Percentiles rank a stretch among this genome's conserved stretches.
Conservation (phyloP, 768 basidiomycete genomes). For the Xerocomus potaroensis region DNA sequence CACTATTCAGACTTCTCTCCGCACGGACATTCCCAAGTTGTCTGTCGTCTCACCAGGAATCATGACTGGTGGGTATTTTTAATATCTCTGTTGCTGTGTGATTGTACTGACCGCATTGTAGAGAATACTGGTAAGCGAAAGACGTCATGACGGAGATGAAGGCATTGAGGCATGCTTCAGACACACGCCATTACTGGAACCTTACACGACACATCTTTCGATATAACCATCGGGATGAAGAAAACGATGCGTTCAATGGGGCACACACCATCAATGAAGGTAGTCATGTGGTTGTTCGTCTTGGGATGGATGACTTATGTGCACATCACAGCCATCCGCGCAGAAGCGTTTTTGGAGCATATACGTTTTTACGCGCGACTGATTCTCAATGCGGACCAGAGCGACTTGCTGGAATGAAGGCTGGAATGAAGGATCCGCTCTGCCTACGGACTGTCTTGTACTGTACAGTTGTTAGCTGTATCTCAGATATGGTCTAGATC, state of each 20-base stretch:
- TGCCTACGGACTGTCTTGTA: too few relatives aligned
- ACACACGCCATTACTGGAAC: slow-evolving; percentile 44
- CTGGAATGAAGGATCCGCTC: too few relatives aligned
- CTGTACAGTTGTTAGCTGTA: too few relatives aligned
- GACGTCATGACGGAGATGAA: slow-evolving; percentile 19
- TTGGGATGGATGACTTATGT: slow-evolving; percentile 7
- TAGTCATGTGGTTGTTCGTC: not conserved
- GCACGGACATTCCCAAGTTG: slow-evolving; percentile 19
- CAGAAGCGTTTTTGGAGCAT: slow-evolving; percentile 27
- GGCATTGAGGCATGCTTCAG: slow-evolving; percentile 23
- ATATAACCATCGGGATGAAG: slow-evolving; percentile 33
- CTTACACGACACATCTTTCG: slow-evolving; percentile 46
- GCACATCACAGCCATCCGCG: slow-evolving; percentile 21
- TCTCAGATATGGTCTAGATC: too few relatives aligned
- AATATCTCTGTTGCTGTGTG: not conserved
- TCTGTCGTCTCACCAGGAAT: slow-evolving; percentile 36
- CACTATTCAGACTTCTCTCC: slow-evolving; percentile 31
- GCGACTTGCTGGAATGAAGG: slow-evolving; percentile 16
- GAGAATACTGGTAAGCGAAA: slow-evolving; percentile 22
- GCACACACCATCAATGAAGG: slow-evolving; percentile 29
- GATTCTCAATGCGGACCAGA: slow-evolving; percentile 32
- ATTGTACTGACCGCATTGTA: slow-evolving; percentile 9
- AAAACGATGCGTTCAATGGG: slow-evolving; percentile 34
- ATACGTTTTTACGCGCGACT: slow-evolving; percentile 32
- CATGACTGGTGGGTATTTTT: slow-evolving; percentile 16